Evolutionary conservation across 2,329 filamentous ascomycete species (phyloP), one percentile per base, ranked within the genome.

Genomic region (Sphaerulina populicola): DNA sequence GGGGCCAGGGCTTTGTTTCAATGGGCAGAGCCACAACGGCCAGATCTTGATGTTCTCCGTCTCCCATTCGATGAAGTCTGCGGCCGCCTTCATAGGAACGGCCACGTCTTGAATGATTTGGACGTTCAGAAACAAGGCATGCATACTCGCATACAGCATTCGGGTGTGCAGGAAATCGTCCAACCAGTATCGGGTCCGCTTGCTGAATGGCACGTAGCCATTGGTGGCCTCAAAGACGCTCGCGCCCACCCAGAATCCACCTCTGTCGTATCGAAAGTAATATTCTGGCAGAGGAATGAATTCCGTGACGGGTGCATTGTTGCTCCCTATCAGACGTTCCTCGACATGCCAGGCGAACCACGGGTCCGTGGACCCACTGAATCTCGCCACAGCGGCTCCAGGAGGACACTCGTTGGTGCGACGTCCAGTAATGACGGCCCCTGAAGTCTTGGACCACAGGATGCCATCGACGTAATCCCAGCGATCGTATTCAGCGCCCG

Each of bases 261-360:
- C 83, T 33, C 82, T 76, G 64, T 86, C 82, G 68, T 84, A 86
- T 12, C 83, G 78, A 67, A 86, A 86, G 53, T 86, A 76, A 65
- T 86, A 86, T 61, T 86, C 82, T 2, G 69, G 68, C 0, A 86
- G 59, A 0, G 81, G 81, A 1, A 86, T 74, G 51, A 77, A 77
- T 52, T 85, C 81, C 47, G 66, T 56, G n/a, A 52, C 51, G 65
- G 66, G 11, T 71, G 76, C 72, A 65, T 44, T 68, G 65, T 44
- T 68, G 65, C 49, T 68, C 12, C 3, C 10, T 6, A 6, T 35
- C 31, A 71, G 64, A n/a, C 66, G 65, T 18, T 60, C 51, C 48
- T 65, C 55, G 31, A 64, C 66, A 54, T 76, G 73, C 1, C 75
- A 65, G 54, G 76, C 77, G 60, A 75, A 77, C 74, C 75, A 77